Evolutionary conservation across 2,329 filamentous ascomycete species (phyloP).

Genomic region (Penicillium sp.): DNA sequence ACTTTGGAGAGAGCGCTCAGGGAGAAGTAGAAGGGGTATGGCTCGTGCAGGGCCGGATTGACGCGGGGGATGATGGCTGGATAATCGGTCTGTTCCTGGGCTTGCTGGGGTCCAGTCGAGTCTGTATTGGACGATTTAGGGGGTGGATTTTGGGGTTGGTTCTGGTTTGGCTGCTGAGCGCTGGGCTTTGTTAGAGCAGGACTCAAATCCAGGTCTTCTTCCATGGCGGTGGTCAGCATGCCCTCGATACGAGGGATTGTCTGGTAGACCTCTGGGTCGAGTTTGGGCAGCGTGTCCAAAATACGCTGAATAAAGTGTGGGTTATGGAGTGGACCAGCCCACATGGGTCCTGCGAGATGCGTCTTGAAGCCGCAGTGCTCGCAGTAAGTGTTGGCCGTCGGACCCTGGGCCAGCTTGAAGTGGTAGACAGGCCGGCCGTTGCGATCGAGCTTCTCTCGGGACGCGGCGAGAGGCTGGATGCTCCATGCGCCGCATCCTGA

Average conservation of each 20-base stretch:
- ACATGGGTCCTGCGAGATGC: conserved; percentile 92
- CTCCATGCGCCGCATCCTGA: conserved; percentile 86
- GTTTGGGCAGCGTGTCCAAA: conserved; percentile 62
- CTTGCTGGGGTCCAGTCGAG: not conserved
- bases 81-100: conserved; percentile 10
- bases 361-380: conserved; percentile 80
- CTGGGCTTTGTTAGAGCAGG: conserved; percentile 1
- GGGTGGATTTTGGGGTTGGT: not conserved
- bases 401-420: conserved; percentile 66
- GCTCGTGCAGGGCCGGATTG: conserved; percentile 61
- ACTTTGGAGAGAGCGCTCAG: conserved; percentile 68
- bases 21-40: conserved; percentile 79
- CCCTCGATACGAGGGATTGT: conserved; percentile 79
- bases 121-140: conserved; percentile 1
- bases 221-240: conserved; percentile 82
- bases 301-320: conserved; percentile 74
- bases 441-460: conserved; percentile 61
- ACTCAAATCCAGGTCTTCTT: conserved; percentile 53
- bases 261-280: conserved; percentile 65
- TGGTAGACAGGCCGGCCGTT: conserved; percentile 70
- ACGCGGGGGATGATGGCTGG: conserved; percentile 41
- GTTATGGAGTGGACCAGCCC: conserved; percentile 81
- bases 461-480: conserved; percentile 69
- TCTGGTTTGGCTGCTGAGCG: conserved; percentile 5
- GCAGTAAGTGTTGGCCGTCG: conserved; percentile 61